Conservation (phyloP, 2,329 filamentous ascomycete species). For the Tricladium varicosporioides region DNA sequence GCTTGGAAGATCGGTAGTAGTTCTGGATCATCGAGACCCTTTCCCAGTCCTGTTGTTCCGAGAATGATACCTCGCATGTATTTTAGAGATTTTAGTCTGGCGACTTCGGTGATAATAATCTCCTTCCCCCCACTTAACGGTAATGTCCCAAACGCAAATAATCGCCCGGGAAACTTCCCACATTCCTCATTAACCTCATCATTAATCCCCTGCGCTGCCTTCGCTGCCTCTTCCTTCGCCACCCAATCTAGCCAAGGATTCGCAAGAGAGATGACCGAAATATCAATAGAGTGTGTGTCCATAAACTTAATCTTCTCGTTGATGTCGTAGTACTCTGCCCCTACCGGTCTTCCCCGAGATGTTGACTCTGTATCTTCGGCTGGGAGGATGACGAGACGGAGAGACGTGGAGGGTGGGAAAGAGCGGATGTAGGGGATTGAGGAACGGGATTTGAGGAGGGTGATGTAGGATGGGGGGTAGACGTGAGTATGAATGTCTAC, state of each 20-base stretch:
- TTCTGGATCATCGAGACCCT: constrained; percentile 73
- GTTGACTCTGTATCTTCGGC: constrained; percentile 52
- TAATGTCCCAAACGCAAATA: constrained; percentile 82
- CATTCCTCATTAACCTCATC: constrained; percentile 75
- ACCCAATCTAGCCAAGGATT: constrained; percentile 96
- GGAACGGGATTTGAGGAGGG: constrained; percentile 56
- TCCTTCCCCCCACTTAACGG: constrained; percentile 68
- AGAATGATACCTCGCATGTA: constrained; percentile 84
- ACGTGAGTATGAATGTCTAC: constrained; percentile 71
- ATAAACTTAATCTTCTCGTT: constrained; percentile 82
- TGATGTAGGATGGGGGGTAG: constrained; percentile 63
- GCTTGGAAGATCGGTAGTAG: constrained; percentile 72
- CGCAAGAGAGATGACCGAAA: constrained; percentile 82
- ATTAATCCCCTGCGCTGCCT: constrained; percentile 69
- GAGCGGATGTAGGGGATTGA: constrained; percentile 70
- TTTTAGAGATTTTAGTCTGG: constrained; percentile 57
- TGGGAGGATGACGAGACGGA: constrained; percentile 66
- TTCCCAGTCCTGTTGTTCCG: constrained; percentile 77
- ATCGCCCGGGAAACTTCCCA: constrained; percentile 57
- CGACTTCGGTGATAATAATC: constrained; percentile 63
- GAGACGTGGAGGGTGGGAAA: constrained; percentile 55
- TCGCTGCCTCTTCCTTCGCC: constrained; percentile 54
- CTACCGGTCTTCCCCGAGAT: constrained; percentile 76
- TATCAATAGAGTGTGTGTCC: constrained; percentile 77
- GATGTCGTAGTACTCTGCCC: constrained; percentile 79